A percentile compares a stretch with the other conserved stretches of the same genome.
Conservation (phyloP, 345 rosid species). For the Reutealis trisperma region DNA sequence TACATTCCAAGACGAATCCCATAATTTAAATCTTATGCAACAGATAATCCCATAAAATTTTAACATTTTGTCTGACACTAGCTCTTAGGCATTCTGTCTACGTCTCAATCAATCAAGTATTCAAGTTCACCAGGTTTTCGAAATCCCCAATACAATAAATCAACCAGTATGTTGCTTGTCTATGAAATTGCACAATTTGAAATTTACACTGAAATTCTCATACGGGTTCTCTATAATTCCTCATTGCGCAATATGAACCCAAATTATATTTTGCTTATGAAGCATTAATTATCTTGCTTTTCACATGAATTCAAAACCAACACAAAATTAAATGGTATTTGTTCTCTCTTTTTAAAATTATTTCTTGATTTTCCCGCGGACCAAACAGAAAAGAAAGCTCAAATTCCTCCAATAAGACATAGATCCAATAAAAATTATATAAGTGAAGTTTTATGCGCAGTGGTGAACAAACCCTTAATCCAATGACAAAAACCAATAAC, state of each 20-base stretch:
- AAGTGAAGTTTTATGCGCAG: not conserved
- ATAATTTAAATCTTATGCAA: not conserved
- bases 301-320: too few species aligned
- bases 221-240: too few species aligned
- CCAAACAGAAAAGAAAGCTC: not conserved
- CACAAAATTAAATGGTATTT: not conserved
- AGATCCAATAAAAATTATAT: conserved; percentile 1
- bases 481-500: not conserved
- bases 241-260: too few species aligned
- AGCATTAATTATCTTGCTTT: too few species aligned
- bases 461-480: not conserved
- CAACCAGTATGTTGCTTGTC: too few species aligned
- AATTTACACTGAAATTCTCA: too few species aligned
- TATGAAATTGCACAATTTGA: too few species aligned
- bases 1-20: not conserved
- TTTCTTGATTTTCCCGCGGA: not conserved
- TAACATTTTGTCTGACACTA: not conserved
- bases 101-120: not conserved
- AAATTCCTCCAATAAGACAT: not conserved
- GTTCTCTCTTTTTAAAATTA: too few species aligned
- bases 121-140: not conserved
- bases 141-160: not conserved
- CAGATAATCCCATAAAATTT: not conserved
- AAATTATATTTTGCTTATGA: too few species aligned
- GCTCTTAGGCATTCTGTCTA: not conserved